A percentile compares a stretch with the other conserved stretches of the same genome.
phyloP scores from a whole-genome alignment of 2,329 filamentous ascomycete species.

The Aspergillus brunneoviolaceus region DNA sequence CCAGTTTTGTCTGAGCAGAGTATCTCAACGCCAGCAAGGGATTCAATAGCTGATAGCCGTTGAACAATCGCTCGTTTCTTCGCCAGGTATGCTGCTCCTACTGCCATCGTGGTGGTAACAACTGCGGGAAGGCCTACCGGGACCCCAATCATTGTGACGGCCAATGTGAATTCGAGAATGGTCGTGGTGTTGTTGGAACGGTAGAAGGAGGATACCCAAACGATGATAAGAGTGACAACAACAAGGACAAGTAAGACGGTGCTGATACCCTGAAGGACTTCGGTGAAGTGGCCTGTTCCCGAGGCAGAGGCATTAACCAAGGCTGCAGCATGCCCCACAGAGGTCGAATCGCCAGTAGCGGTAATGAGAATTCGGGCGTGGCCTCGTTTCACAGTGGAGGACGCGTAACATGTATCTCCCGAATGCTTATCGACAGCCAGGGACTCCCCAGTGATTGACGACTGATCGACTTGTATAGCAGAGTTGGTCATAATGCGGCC shows the following conservation, averaged over 20 bases:
- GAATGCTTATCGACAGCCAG: slow-evolving; percentile 86
- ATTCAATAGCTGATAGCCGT: slow-evolving; percentile 89
- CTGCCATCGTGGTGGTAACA: slow-evolving; percentile 92
- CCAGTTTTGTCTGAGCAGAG: slow-evolving; percentile 94
- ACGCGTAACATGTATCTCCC: slow-evolving; percentile 77
- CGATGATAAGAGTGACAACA: slow-evolving; percentile 73
- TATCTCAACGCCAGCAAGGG: slow-evolving; percentile 87
- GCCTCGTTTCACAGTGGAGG: slow-evolving; percentile 87
- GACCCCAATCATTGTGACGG: slow-evolving; percentile 88
- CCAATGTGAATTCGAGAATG: slow-evolving; percentile 81
- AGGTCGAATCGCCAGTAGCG: slow-evolving; percentile 83
- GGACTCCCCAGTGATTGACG: slow-evolving; percentile 87
- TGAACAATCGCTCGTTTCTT: slow-evolving; percentile 93
- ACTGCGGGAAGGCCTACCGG: slow-evolving; percentile 90
- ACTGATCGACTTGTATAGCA: slow-evolving; percentile 88
- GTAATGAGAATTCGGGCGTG: slow-evolving; percentile 81
- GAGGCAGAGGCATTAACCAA: slow-evolving; percentile 74
- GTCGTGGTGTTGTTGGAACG: slow-evolving; percentile 75
- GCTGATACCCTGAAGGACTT: slow-evolving; percentile 85
- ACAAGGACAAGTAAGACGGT: slow-evolving; percentile 77
- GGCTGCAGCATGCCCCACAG: slow-evolving; percentile 83
- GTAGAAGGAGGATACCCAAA: slow-evolving; percentile 88
- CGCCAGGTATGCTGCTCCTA: slow-evolving; percentile 85
- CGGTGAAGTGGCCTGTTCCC: slow-evolving; percentile 82
- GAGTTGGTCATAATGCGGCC: slow-evolving; percentile 80